These are phyloP conservation scores for Alternaria postmessia DNA, from an alignment of 2,329 filamentous ascomycete genomes.

Conservation along the genomic window DNA sequence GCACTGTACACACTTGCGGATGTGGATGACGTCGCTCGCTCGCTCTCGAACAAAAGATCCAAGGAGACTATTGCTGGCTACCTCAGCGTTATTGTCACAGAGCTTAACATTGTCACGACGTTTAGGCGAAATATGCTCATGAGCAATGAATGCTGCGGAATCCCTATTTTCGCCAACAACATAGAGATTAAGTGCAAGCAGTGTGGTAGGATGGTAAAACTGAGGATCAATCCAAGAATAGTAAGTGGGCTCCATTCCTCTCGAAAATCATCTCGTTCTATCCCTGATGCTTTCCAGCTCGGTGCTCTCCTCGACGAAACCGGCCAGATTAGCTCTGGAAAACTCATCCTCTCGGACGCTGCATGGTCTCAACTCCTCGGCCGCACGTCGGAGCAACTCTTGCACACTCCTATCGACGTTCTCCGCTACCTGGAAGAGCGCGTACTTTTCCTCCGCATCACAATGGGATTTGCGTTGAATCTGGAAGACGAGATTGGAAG, in stretches of 20 bases:
- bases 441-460: conserved; percentile 61
- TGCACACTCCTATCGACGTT: conserved; percentile 48
- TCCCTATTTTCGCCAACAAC: conserved; percentile 63
- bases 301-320: conserved; percentile 64
- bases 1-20: conserved; percentile 56
- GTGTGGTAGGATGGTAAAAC: conserved; percentile 47
- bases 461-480: conserved; percentile 65
- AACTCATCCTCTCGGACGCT: conserved; percentile 61
- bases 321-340: conserved; percentile 59
- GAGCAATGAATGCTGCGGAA: conserved; percentile 60
- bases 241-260: conserved; percentile 28
- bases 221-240: conserved; percentile 55
- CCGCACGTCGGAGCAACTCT: conserved; percentile 55
- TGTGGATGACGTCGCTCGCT: conserved; percentile 52
- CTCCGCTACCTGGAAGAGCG: conserved; percentile 62
- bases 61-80: conserved; percentile 54
- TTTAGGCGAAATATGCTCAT: conserved; percentile 56
- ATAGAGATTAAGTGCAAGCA: conserved; percentile 50
- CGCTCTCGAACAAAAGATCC: conserved; percentile 32
- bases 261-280: not conserved
- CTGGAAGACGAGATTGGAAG: conserved; percentile 42
- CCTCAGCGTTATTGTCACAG: conserved; percentile 55
- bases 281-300: conserved; percentile 36
- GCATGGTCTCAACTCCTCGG: conserved; percentile 64
- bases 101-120: conserved; percentile 52